Base-by-base conservation (phyloP, 768 basidiomycete genomes). In the Lactarius trivialis region DNA sequence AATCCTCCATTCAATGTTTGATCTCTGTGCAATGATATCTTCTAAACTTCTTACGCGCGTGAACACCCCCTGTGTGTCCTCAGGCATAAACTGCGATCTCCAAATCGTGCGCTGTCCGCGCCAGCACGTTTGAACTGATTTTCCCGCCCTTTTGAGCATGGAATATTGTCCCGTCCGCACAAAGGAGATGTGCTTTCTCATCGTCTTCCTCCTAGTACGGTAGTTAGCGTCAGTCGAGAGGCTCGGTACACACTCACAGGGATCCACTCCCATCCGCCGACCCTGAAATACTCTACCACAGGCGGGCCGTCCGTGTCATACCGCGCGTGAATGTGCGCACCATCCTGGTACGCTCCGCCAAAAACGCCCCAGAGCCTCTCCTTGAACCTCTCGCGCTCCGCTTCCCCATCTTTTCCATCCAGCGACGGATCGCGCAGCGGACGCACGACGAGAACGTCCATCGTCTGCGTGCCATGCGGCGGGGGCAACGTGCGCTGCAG, bases 181-280 rank as follows among this genome's bases (percentile, higher is more conserved):
- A 97, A 14, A 96, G 68, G 19, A 89, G 73, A 73, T 88, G 88
- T 0, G 91, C 88, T 12, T 73, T 70, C 15, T 79, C 75, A 64
- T 93, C 89, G 30, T 68, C 67, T 12, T 78, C 73, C 64, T 85
- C 81, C 89, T 93, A 68, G 55, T 39, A n/a, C 11, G 60, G 30
- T 54, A 50, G 4, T 54, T 63, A 59, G 21, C 8, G 7, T 50
- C 34, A 58, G 36, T 59, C 39, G 4, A 48, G 15, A 6, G 19
- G 32, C 28, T 21, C 34, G 24, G 37, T 15, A 14, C 32, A 51
- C 21, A 76, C 85, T 69, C 69, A 93, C 91, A 21, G 93, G 94
- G 45, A 76, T 77, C 94, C 94, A 97, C 67, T 89, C 85, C 86
- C 93, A 95, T 7, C 86, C 86, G 17, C 81, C 82, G 67, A 85